Evolutionary conservation across 768 basidiomycete species (phyloP), one percentile per base, ranked within the genome.

Genomic region (Tulasnella sp.): DNA sequence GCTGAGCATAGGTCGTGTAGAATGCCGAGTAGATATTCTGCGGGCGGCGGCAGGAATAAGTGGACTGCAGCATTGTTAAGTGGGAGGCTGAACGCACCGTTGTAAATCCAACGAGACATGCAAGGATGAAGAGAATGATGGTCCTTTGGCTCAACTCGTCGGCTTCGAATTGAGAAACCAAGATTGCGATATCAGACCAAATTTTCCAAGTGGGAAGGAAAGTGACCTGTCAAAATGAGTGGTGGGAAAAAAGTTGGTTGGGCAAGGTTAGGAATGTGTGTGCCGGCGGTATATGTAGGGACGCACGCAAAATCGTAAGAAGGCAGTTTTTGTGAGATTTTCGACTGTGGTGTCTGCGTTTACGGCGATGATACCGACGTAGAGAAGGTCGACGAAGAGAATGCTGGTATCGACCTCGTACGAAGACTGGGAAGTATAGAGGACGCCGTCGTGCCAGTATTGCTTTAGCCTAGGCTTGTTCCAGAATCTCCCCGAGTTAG

Each of bases 351-450:
- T 77, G 56, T 77, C 76, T 27, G 48, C 76, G 36, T 58, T 77
- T n/a, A 77, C 56, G n/a, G 76, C 76, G 42, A 77, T 77, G 62
- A 77, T 77, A 16, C 76, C 76, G 62, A 77, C 76, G 56, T 77
- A 77, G 46, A 77, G 56, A 7, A 77, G 62, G 76, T 77, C 76
- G 34, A 77, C 58, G 31, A 77, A 77, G 38, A 77, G 76, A 14
- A 56, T 58, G 76, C 48, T 56, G 52, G 27, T 62, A 19, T 40
- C 52, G 31, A 77, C 62, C 7, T 77, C 56, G 39, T 62, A 19
- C 10, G 76, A 71, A n/a, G 39, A 27, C 24, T 18, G 52, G 21
- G 76, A 46, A 19, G 52, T 52, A 46, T 56, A 77, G 6, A 77
- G 62, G 6, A 77, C 56, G 34, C 76, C 76, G 34, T 77, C 46